These are phyloP conservation scores for Hypholoma fasciculare DNA, from an alignment of 768 basidiomycete genomes.

Conservation along the genomic window DNA sequence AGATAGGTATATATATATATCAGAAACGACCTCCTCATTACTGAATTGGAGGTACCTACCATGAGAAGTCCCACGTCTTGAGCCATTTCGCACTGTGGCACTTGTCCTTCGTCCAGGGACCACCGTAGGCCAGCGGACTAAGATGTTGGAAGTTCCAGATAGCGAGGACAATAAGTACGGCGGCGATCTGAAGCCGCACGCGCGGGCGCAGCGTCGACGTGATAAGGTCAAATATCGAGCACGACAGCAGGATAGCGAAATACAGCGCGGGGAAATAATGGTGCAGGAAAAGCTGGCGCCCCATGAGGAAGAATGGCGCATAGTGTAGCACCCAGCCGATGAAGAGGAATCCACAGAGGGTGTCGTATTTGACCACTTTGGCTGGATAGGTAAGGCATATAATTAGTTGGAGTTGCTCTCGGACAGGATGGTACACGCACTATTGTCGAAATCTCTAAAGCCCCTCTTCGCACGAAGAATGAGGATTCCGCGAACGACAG, in stretches of 20 bases:
- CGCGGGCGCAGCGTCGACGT: conserved; percentile 79
- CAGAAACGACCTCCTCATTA: conserved; percentile 4
- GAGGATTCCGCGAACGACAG: conserved; percentile 71
- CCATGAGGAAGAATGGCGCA: conserved; percentile 96
- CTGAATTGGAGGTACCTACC: conserved; percentile 41
- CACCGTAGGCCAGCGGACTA: conserved; percentile 83
- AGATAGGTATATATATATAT: neutral
- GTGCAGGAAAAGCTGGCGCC: conserved; percentile 95
- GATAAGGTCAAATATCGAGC: conserved; percentile 79
- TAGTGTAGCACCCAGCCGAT: conserved; percentile 93
- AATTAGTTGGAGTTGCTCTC: neutral
- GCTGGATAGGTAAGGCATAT: conserved; percentile 41
- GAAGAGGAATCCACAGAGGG: conserved; percentile 88
- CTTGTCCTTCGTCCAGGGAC: conserved; percentile 79
- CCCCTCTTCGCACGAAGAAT: conserved; percentile 90
- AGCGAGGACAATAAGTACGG: conserved; percentile 67
- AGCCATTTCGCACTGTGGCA: conserved; percentile 83
- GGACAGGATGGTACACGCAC: conserved; percentile 45
- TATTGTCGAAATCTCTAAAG: conserved; percentile 88
- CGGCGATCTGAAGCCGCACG: conserved; percentile 79
- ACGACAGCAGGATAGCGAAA: conserved; percentile 80
- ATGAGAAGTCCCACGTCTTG: conserved; percentile 96
- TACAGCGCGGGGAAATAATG: conserved; percentile 99
- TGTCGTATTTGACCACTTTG: conserved; percentile 89
- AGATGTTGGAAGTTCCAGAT: conserved; percentile 79